Evolutionary conservation across 179 eudicot species (phyloP), one percentile per base, ranked within the genome.

Genomic region (Carnegiea gigantea): DNA sequence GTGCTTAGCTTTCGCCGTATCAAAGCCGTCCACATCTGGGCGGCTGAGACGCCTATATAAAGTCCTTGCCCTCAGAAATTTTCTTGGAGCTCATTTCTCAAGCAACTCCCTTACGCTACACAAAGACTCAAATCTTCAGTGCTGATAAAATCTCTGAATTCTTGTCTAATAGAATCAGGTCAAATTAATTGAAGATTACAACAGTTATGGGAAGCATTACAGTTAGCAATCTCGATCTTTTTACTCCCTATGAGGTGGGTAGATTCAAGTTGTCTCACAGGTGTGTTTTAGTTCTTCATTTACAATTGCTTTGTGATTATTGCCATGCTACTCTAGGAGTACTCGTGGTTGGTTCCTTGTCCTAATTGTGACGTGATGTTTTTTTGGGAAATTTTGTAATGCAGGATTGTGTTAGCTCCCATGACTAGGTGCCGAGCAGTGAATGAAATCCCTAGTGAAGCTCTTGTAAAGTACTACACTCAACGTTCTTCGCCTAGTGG

Each of bases 401-500:
- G 23, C 6, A 60, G 65, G 65, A 21, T 60, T 5, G 65, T 60
- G 14, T 21, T 60, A 60, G 65, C 65, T 4, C 65, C 65, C 3
- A 18, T 60, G 65, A 60, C 65, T 60, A 18, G 65, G 9, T 60
- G 65, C 24, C 65, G 26, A 21, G 65, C 65, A 21, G 4, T 60
- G 65, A 60, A 60, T 1, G 65, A 60, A 21, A 18, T 60, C 9
- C 68, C 68, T 1, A 62, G 23, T 24, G 68, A 62, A 62, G 68
- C 68, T 24, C 68, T 62, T 62, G 9, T 77, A 9, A 88, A 89
- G 24, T 91, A 91, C 73, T 90, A 91, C 84, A 70, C 83, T 15
- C 92, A 91, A 53, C 84, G 94, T 65, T 77, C 94, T 15, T 88
- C 94, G 40, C 9, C 75, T 1, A 92, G 92, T n/a, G 92, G 92